Base-by-base conservation (phyloP, 2,329 filamentous ascomycete genomes). In the Coniochaeta prunicola region DNA sequence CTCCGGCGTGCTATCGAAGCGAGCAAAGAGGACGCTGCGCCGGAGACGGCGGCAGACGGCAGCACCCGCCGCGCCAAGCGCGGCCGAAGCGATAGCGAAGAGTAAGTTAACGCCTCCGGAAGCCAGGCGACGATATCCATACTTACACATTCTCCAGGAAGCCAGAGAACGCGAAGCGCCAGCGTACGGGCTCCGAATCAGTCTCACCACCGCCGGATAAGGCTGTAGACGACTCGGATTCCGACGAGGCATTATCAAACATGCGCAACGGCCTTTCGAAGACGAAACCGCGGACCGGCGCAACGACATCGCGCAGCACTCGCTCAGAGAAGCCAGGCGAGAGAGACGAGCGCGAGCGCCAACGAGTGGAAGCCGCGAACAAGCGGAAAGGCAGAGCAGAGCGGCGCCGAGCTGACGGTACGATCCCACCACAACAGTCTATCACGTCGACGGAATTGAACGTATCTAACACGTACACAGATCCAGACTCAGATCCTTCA, bases 1-100 rank as follows among this genome's bases (percentile, higher is more conserved):
- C 74, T 99, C 40, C 85, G 92, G 58, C 85, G 90, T 64, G 94
- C 93, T 31, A 92, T 99, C 66, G 93, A 97, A 72, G 92, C 96
- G 62, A 99, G 94, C 77, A 97, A 92, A 74, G 88, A 90, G 68
- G 91, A 96, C 48, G 85, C 82, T 12, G 78, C 80, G 54, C 73
- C 77, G 13, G 77, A 78, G 12, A 73, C 79, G 69, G 71, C 13
- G 85, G n/a, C n/a, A n/a, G n/a, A 88, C 57, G 77, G 73, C 36
- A 77, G 77, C 40, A 81, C 76, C 57, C 82, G 89, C 63, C 85
- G 90, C 68, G 81, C 85, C 26, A 99, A 99, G 76, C 82, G 94
- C 68, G 88, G 87, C 62, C 85, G 93, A 62, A 96, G 94, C 68
- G 91, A 94, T 61, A 96, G 91, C 69, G 92, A 97, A 82, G 91